Base-by-base conservation (phyloP, 495 filamentous ascomycete genomes). In the Hypoxylon subgilvum region DNA sequence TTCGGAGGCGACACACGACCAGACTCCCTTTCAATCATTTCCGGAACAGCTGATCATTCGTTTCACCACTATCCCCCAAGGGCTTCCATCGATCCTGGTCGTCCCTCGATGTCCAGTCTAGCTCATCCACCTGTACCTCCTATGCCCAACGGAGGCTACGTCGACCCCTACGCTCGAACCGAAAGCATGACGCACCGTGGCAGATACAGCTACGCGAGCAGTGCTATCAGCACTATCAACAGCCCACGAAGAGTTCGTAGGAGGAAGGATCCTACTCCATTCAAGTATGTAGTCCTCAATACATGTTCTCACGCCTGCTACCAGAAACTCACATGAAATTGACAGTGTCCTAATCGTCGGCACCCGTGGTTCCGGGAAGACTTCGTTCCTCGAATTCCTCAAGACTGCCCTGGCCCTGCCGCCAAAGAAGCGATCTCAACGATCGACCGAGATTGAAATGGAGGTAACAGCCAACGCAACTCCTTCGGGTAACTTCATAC, bases 121-220 rank as follows among this genome's bases (percentile, higher is more conserved):
- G 70, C 74, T 34, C 59, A 54, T 40, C 55, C 64, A 53, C 75
- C 75, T 3, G 65, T 77, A 47, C 82, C 80, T 49, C 82, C 76
- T 2, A 75, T 86, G 23, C 80, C 85, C 45, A 75, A 81, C 71
- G 76, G 77, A 41, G 71, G 73, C 36, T 77, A 76, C 48, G 78
- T 82, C 28, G 91, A 96, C 67, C 88, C 90, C 16, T 92, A 92
- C 71, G 84, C 89, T 34, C 81, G 88, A 25, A 85, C 87, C 22
- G 90, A 92, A 74, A 98, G 94, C 80, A 97, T 98, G 90, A 91
- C 95, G 48, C 86, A 98, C 74, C 90, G 94, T 63, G 92, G 94
- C 43, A 89, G 94, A 39, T 96, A 96, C 74, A 97, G 92, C 74
- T 97, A 97, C 69, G 94, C 93, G 43, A 96, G 90, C 74, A 95